Evolutionary conservation across 2,329 filamentous ascomycete species (phyloP).

Genomic region (Lachnellula arida): DNA sequence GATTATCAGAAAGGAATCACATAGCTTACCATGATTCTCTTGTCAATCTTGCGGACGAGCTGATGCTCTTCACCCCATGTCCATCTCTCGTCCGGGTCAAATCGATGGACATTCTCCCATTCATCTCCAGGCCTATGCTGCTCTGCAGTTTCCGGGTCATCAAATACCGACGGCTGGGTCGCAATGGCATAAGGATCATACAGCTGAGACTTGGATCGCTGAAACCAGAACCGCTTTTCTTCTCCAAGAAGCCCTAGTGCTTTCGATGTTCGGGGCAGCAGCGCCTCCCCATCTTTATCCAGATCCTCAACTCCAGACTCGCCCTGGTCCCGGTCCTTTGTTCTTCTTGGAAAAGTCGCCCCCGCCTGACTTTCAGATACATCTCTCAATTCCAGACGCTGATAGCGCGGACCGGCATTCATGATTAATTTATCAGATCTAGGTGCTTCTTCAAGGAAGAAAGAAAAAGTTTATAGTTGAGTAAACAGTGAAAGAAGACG

Average conservation of each 20-base stretch:
- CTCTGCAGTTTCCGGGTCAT: slow-evolving; percentile 18
- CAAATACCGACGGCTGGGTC: slow-evolving; percentile 26
- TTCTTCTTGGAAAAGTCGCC: no score
- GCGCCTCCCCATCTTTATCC: slow-evolving; percentile 9
- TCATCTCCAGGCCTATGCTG: slow-evolving; percentile 25
- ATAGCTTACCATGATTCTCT: slow-evolving; percentile 29
- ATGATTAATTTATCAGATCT: no score
- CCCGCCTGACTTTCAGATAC: no score
- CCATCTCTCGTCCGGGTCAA: slow-evolving; percentile 36
- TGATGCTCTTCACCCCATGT: slow-evolving; percentile 34
- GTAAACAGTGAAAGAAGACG: no score
- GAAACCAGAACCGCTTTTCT: slow-evolving; percentile 23
- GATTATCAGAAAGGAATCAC: no score
- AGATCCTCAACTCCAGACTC: not conserved
- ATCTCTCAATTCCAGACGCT: no score
- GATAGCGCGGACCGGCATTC: no score
- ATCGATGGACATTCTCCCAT: slow-evolving; percentile 37
- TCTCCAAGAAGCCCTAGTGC: slow-evolving; percentile 14
- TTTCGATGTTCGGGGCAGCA: slow-evolving; percentile 1
- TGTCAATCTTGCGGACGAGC: slow-evolving; percentile 29
- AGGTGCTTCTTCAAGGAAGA: no score
- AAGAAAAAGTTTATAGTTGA: no score
- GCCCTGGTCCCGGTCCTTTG: no score
- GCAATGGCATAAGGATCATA: slow-evolving; percentile 21
- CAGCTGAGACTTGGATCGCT: slow-evolving; percentile 14